Base-by-base conservation (phyloP, 2,329 filamentous ascomycete species). In the Davidsoniella virescens region DNA sequence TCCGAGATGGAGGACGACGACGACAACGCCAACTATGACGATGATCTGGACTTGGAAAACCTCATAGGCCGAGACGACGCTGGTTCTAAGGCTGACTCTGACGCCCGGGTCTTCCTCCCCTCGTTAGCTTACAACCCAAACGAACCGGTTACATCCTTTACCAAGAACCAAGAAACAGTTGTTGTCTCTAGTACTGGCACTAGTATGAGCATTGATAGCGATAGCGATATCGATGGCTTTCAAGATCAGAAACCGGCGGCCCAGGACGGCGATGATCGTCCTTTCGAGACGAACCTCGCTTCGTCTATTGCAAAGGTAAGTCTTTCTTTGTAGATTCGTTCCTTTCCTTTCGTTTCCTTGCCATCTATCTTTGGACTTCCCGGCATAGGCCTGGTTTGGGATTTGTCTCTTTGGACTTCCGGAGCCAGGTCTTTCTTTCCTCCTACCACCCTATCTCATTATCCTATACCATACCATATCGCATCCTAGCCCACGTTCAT, bases 221-320 rank as follows among this genome's bases (percentile, higher is more conserved):
- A n/a, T n/a, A 29, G 25, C 26, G 10, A 33, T 9, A 33, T 10
- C 7, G 26, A 29, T 10, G 10, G 26, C 26, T 29, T 7, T 29
- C 7, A 3, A 33, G 26, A 33, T 33, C 26, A 33, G 26, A 33
- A 33, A 33, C 26, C 26, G 26, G 26, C 26, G 26, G 26, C 4
- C 17, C 40, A 42, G 40, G 23, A 23, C 16, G 16, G 23, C 16
- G 17, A 42, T 17, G 40, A 42, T 12, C 40, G 7, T 23, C 40
- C 23, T 23, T 26, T 44, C 42, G 42, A 44, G 42, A 29, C 42
- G 42, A 44, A 26, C 23, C 42, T 44, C 42, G 42, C 42, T 44
- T 44, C 42, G 20, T 29, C 42, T 44, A 26, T 8, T 26, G 23
- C 23, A 44, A 23, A 44, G 20, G 42, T 44, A 44, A 44, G 42